phyloP scores from a whole-genome alignment of 257 asterid genomes.

The Solanum pinnatisectum region DNA sequence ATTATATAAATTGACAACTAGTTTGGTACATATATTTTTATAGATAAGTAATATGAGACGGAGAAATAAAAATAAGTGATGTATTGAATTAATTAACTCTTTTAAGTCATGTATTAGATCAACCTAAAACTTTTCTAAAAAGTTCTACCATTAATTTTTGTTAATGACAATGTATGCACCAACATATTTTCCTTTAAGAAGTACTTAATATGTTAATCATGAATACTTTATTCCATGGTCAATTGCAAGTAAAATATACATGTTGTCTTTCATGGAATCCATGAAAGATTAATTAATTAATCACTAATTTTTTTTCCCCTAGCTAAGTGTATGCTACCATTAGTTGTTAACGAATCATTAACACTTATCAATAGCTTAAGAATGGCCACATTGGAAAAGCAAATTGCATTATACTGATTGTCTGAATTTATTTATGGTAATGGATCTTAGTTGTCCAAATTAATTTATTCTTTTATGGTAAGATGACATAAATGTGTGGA shows the following conservation, averaged over 20 bases:
- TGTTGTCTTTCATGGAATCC: not conserved
- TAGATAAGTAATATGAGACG: not conserved
- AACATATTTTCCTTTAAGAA: not conserved
- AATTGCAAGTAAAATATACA: not conserved
- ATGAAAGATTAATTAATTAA: not conserved
- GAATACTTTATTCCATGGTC: not conserved
- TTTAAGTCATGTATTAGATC: not conserved
- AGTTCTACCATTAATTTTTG: not conserved
- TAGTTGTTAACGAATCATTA: not conserved
- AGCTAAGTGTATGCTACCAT: not conserved
- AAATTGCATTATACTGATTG: not conserved
- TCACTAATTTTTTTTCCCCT: not conserved
- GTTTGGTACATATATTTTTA: too few species aligned
- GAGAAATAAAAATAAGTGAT: not conserved
- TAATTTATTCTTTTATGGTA: not conserved
- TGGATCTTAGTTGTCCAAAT: not conserved
- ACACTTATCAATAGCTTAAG: not conserved
- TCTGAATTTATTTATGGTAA: not conserved
- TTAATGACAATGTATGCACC: not conserved
- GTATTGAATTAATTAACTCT: not conserved
- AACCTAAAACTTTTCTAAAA: not conserved
- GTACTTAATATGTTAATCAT: not conserved
- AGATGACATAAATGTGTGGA: not conserved
- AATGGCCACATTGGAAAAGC: not conserved
- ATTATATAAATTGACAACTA: not conserved